Evolutionary conservation across 202 grass and related monocot species (phyloP), one percentile per base, ranked within the genome.

Genomic region (Sporobolus alterniflorus): DNA sequence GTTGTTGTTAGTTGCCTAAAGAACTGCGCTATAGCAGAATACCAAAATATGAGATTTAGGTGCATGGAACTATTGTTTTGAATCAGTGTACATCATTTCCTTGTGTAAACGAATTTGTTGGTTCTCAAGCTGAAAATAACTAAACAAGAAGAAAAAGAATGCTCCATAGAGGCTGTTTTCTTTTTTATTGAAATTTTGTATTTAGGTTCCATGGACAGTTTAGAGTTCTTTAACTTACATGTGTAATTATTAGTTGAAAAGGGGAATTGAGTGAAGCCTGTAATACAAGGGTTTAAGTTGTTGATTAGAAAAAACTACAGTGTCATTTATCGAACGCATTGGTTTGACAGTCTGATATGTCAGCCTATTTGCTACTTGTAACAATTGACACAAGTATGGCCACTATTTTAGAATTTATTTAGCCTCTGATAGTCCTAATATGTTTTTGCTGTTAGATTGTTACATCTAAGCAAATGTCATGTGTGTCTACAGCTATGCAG

Each of bases 401-500:
- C 8, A 24, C 3, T 12, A 17, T 43, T 64, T 46, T 31, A 16
- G 2, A 51, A 42, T 70, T 60, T 76, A 6, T 52, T 71, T 78
- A 57, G 4, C 44, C 32, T 44, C 50, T 26, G 29, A 24, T 72
- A 44, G 67, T 73, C 40, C 11, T 70, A 26, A 50, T 63, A 48
- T 48, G 51, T 62, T 9, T 36, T 5, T 83, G 6, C 34, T 28
- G 11, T 50, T 4, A 40, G 49, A 48, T 36, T 61, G 22, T 30
- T 62, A 26, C 39, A 60, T 77, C 44, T 73, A 67, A 90, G 36
- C 55, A 76, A 75, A 60, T 73, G 65, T 60, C 30, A 22, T 61
- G 67, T 61, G 11, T 68, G 64, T 80, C 28, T 82, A 42, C 80
- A 96, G 93, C 40, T 93, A 89, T 83, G 88, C 93, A 70, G 78